phyloP scores from a whole-genome alignment of 202 grass and related monocot species.

The Schoenoplectus tabernaemontani region DNA sequence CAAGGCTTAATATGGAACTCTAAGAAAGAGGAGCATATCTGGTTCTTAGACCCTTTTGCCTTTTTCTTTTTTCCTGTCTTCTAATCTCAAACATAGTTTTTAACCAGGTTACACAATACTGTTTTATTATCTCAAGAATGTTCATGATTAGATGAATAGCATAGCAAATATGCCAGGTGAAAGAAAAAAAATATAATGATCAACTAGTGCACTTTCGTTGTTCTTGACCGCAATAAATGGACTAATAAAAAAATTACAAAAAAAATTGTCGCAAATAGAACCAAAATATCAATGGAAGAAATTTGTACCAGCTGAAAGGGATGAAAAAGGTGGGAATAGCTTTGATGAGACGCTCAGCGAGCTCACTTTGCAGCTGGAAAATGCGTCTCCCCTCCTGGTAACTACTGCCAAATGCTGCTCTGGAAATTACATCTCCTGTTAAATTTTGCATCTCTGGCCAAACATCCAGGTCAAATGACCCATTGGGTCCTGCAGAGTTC shows the following conservation, averaged over 20 bases:
- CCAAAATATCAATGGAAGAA: not conserved
- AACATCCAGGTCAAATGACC: conserved; percentile 45
- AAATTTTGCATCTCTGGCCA: conserved; percentile 67
- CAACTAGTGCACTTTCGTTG: not conserved
- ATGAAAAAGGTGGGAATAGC: conserved; percentile 31
- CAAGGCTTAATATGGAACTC: not conserved
- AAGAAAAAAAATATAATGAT: not conserved
- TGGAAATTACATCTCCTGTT: conserved; percentile 56
- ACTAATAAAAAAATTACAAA: not conserved
- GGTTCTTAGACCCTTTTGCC: not conserved
- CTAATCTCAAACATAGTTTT: not conserved
- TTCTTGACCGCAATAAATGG: not conserved
- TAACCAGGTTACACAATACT: not conserved
- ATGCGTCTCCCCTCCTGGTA: conserved; percentile 64
- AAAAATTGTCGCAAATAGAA: not conserved
- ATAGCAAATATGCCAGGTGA: not conserved
- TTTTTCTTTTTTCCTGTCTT: not conserved
- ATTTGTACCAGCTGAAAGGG: conserved; percentile 42
- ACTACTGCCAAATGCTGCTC: conserved; percentile 66
- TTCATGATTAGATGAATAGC: not conserved
- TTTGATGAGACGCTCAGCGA: conserved; percentile 31
- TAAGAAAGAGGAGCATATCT: not conserved
- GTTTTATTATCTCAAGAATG: not conserved
- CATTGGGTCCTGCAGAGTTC: conserved; percentile 21
- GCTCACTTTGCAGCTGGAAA: conserved; percentile 61